A percentile compares a stretch with the other conserved stretches of the same genome.
Evolutionary conservation across 2,329 filamentous ascomycete species (phyloP).

Genomic region (Peltaster fructicola): DNA sequence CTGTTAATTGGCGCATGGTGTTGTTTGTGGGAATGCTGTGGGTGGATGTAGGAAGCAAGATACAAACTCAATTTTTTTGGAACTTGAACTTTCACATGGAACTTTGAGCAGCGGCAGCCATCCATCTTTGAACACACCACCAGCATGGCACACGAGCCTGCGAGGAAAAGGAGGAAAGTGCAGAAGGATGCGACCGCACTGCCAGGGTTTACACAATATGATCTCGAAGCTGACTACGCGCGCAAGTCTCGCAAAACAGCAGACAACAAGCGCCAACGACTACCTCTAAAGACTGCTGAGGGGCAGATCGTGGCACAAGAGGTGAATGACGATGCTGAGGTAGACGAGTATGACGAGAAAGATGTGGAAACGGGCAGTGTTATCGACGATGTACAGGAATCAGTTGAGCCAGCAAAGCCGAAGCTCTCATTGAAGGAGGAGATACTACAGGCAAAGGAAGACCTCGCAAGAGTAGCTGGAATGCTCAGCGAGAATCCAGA

Average conservation of each 20-base stretch:
- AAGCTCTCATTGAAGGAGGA: constrained; percentile 60
- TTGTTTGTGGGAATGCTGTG: constrained; percentile 2
- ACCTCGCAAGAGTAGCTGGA: constrained; percentile 66
- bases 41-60: too few relatives aligned
- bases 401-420: constrained; percentile 33
- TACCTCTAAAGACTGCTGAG: constrained; percentile 76
- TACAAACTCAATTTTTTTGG: neutral
- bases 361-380: constrained; percentile 27
- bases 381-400: constrained; percentile 32
- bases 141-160: constrained; percentile 29
- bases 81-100: neutral
- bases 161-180: constrained; percentile 32
- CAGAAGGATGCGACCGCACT: constrained; percentile 19
- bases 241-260: constrained; percentile 61
- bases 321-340: constrained; percentile 41
- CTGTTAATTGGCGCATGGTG: constrained; percentile 67
- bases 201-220: constrained; percentile 48
- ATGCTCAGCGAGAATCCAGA: constrained; percentile 84
- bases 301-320: constrained; percentile 42
- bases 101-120: neutral
- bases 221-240: constrained; percentile 86
- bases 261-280: constrained; percentile 51
- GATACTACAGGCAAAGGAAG: constrained; percentile 75
- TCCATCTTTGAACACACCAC: constrained; percentile 1
- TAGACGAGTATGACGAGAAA: constrained; percentile 34